Evolutionary conservation across 768 basidiomycete species (phyloP), one percentile per base, ranked within the genome.

Genomic region (Kwoniella shandongensis): DNA sequence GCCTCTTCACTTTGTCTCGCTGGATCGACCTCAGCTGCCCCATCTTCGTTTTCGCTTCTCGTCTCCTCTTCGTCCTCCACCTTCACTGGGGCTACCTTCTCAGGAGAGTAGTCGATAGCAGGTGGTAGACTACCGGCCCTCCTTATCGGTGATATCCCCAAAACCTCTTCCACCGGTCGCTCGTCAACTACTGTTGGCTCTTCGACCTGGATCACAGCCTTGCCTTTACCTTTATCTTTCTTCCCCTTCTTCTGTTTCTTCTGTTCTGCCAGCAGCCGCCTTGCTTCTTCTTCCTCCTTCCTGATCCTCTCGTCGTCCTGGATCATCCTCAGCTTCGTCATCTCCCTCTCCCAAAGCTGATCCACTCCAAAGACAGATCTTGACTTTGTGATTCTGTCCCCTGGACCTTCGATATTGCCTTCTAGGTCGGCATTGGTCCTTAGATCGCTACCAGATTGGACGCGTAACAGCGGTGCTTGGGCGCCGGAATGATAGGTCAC

Each of bases 291-390:
- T 79, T 80, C 45, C 84, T 82, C 50, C 69, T 74, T 46, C 73
- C 79, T 70, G 67, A 78, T 27, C 57, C 84, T 83, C n/a, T 80
- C 81, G 17, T 65, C 50, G 12, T 83, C 85, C 73, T 94, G 86
- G 0, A 92, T 88, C 58, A 84, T 81, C 61, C 83, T 83, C 50
- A 94, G 79, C 74, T 89, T 94, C 17, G 77, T 83, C 80, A 91
- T 82, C 76, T 96, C 92, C 38, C 84, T 81, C 70, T 93, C 88
- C 92, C 92, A 94, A 10, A 94, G 68, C n/a, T 87, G 88, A 74
- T 96, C 92, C 0, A 89, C 87, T 1, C 92, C 92, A 68, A 94
- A 96, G 10, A 93, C 89, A n/a, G 91, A 92, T 55, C 82, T 83
- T 36, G 81, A 82, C 39, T 78, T 80, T 0, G 80, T 54, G 48